Conservation (phyloP, 192 early-diverging fungal genomes). For the Spizellomyces sp. region DNA sequence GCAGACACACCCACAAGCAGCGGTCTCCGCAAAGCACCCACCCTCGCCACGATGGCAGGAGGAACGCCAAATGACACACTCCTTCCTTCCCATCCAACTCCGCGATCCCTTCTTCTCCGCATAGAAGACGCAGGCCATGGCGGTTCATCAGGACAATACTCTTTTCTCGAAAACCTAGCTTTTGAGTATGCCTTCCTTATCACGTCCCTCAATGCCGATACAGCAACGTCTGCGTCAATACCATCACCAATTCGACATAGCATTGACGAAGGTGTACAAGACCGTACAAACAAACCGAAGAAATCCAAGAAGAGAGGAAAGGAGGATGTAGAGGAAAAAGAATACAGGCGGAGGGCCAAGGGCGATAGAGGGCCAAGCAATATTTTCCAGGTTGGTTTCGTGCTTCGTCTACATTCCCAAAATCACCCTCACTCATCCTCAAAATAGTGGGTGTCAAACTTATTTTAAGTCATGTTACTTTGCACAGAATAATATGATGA, state of each 20-base stretch:
- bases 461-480: neutral
- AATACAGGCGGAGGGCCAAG: conserved; percentile 34
- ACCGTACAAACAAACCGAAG: neutral
- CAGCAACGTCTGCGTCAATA: neutral
- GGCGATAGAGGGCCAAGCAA: conserved; percentile 34
- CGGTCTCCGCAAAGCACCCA: neutral
- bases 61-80: conserved; percentile 11
- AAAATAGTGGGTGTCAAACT: conserved; percentile 2
- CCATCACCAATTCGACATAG: neutral
- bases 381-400: conserved; percentile 25
- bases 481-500: neutral
- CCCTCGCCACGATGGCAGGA: conserved; percentile 27
- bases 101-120: conserved; percentile 13
- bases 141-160: conserved; percentile 44
- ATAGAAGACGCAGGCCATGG: conserved; percentile 45
- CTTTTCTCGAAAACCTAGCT: conserved; percentile 40
- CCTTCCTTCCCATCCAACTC: conserved; percentile 9
- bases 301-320: conserved; percentile 11
- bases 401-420: no score
- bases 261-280: neutral
- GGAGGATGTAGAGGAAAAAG: conserved; percentile 22
- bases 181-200: conserved; percentile 42
- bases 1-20: neutral
- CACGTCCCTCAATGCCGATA: conserved; percentile 7
- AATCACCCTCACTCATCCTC: no score